Evolutionary conservation across 192 early-diverging fungal species (phyloP), one percentile per base, ranked within the genome.

Genomic region (Podila clonocystis): DNA sequence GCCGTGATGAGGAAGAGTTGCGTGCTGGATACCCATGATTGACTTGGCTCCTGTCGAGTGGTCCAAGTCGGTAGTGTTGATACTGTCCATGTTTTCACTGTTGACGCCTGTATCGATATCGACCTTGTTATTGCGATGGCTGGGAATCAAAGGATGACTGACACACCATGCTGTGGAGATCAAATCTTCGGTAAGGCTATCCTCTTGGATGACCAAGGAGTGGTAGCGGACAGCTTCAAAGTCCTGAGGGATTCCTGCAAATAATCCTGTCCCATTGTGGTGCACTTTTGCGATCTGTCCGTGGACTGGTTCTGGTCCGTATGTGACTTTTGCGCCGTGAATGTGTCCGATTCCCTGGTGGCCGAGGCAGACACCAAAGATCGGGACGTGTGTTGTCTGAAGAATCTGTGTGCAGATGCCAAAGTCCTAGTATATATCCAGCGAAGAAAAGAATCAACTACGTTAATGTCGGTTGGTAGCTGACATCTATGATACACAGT

Each of bases 321-420:
- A 86, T 8, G 82, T 80, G 3, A 98, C 88, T 66, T 89, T 68
- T 0, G 62, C 72, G 36, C 65, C 60, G 30, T 84, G 75, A 1
- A 61, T 74, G 62, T 63, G 74, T 20, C 91, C 96, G 50, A 98
- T 91, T 3, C 94, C 97, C 70, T 99, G 96, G 83, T 97, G 95
- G 0, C 97, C 97, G 49, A 99, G 86, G 83, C 97, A 99, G 1
- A 99, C 92, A 33, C 96, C 97, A 61, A 99, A 89, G 9, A 97
- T 84, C 8, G 97, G 95, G 58, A 91, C 68, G 19, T 85, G 77
- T n/a, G 57, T 33, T 3, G 77, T 63, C 33, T 89, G 58, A 2
- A 96, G 74, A 13, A 94, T 66, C 34, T 89, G 82, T 24, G 82
- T 76, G 73, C 94, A 94, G 36, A 95, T 71, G 19, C 94, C 94